Percentiles rank a stretch among this genome's conserved stretches.
Conservation (phyloP, 495 filamentous ascomycete species). For the Xylaria venustula region DNA sequence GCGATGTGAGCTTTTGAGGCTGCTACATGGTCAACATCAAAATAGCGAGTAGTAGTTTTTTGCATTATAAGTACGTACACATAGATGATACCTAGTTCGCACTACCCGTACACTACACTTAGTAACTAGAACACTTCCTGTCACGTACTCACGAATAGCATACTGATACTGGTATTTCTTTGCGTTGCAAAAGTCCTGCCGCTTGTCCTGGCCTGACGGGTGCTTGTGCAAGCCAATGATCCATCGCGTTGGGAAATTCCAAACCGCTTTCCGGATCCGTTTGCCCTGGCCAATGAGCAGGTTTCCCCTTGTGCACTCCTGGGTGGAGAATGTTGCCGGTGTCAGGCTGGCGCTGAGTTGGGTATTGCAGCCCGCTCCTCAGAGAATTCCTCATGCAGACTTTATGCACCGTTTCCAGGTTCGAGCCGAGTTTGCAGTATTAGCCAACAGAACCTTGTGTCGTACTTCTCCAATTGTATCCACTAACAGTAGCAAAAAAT, state of each 20-base stretch:
- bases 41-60: too few relatives aligned
- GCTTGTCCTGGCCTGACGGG: too few relatives aligned
- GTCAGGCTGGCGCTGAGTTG: neutral
- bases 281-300: neutral
- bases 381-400: conserved; percentile 9
- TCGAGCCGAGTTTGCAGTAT: conserved; percentile 1
- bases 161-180: neutral
- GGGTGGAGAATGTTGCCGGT: neutral
- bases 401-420: conserved; percentile 15
- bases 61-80: too few relatives aligned
- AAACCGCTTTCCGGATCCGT: neutral
- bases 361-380: neutral
- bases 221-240: neutral
- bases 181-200: neutral
- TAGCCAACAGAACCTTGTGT: conserved; percentile 3
- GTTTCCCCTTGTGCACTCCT: neutral
- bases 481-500: neutral
- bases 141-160: neutral
- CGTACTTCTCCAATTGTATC: neutral
- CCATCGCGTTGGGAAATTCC: neutral
- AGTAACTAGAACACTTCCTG: too few relatives aligned
- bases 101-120: too few relatives aligned
- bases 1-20: neutral
- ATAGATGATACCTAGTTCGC: too few relatives aligned
- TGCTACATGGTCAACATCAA: neutral